phyloP scores from a whole-genome alignment of 2,329 filamentous ascomycete genomes.

The Fusarium beomiforme region DNA sequence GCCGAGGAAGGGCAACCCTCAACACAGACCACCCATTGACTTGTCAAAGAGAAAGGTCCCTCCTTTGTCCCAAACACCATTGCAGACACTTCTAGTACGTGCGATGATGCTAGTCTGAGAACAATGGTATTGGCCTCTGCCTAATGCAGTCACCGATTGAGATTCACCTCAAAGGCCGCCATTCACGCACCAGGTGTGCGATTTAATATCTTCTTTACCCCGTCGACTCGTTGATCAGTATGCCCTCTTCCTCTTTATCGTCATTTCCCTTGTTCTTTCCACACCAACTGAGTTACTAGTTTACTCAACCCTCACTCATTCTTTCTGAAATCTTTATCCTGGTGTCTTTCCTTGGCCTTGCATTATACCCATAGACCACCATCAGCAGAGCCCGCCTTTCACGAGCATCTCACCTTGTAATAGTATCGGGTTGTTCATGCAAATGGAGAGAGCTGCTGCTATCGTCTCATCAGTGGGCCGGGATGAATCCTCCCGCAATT shows the following conservation, averaged over 20 bases:
- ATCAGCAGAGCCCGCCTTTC: not conserved
- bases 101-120: constrained; percentile 1
- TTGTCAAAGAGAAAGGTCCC: constrained; percentile 4
- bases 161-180: not conserved
- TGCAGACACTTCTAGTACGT: not conserved
- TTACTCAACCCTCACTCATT: not conserved
- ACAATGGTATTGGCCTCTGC: constrained; percentile 24
- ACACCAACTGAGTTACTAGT: not conserved
- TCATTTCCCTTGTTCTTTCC: not conserved
- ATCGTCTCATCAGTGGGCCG: not conserved
- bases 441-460: not conserved
- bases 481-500: not conserved
- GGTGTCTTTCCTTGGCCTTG: not conserved
- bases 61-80: constrained; percentile 26
- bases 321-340: not conserved
- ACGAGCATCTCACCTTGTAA: not conserved
- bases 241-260: constrained; percentile 11
- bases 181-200: not conserved
- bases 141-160: not conserved
- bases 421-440: not conserved
- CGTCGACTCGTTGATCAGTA: not conserved
- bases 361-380: constrained; percentile 5
- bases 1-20: not conserved
- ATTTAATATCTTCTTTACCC: constrained; percentile 21
- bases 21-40: constrained; percentile 22